A percentile compares a stretch with the other conserved stretches of the same genome.
phyloP scores from a whole-genome alignment of 768 basidiomycete species.

The Russula foetens region DNA sequence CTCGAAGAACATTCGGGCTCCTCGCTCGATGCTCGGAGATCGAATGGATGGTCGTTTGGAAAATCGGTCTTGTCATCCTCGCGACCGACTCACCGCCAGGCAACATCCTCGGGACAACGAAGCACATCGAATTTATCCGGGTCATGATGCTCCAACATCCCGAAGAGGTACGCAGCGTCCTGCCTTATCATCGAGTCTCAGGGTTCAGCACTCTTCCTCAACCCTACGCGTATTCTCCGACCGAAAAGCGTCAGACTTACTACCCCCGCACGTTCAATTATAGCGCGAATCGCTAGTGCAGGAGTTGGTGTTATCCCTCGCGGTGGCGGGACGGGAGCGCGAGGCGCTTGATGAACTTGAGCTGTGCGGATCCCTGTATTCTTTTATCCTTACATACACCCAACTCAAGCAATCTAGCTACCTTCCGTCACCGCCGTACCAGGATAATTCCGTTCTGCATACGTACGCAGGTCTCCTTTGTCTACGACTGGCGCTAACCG shows the following conservation, averaged over 20 bases:
- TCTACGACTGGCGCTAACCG: conserved; percentile 51
- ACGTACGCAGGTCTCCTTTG: conserved; percentile 74
- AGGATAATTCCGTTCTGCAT: conserved; percentile 72
- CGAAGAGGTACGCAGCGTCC: conserved; percentile 45
- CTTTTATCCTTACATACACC: neutral
- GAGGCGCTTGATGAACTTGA: conserved; percentile 82
- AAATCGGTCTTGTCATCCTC: conserved; percentile 51
- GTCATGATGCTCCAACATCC: conserved; percentile 63
- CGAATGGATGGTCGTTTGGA: conserved; percentile 67
- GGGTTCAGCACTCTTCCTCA: neutral
- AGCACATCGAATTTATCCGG: conserved; percentile 52
- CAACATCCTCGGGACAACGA: conserved; percentile 21
- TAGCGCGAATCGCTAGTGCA: conserved; percentile 70
- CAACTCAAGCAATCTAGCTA: conserved; percentile 41
- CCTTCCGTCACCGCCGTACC: conserved; percentile 81
- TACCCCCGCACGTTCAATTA: neutral
- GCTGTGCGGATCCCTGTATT: conserved; percentile 42
- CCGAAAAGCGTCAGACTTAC: neutral
- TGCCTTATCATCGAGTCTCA: conserved; percentile 1
- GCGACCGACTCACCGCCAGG: conserved; percentile 20
- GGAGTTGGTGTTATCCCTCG: conserved; percentile 64
- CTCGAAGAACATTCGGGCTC: conserved; percentile 65
- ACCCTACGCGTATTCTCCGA: too few relatives aligned
- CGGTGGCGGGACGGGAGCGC: conserved; percentile 46
- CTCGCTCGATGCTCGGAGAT: conserved; percentile 72